Percentiles rank a stretch among this genome's conserved stretches.
phyloP scores from a whole-genome alignment of 2,329 filamentous ascomycete genomes.

The Colletotrichum spinosum region DNA sequence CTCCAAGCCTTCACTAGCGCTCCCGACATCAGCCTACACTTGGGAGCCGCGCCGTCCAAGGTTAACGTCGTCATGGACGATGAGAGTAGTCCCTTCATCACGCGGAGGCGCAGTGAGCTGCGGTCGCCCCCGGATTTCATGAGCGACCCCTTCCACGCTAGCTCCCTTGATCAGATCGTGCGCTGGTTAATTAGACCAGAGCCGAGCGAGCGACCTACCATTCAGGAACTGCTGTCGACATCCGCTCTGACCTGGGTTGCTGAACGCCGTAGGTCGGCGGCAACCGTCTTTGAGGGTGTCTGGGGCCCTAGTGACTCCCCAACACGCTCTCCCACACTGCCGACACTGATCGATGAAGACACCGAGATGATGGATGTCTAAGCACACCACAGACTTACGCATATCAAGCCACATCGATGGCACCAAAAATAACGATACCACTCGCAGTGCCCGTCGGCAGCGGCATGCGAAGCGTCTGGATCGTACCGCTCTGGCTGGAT shows the following conservation, averaged over 20 bases:
- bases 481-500: slow-evolving; percentile 42
- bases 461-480: slow-evolving; percentile 39
- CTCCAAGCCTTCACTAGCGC: slow-evolving; percentile 33
- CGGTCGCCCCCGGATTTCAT: slow-evolving; percentile 86
- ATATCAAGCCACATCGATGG: slow-evolving; percentile 10
- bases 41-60: slow-evolving; percentile 49
- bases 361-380: slow-evolving; percentile 70
- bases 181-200: slow-evolving; percentile 87
- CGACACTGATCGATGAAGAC: slow-evolving; percentile 44
- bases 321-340: slow-evolving; percentile 54
- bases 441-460: slow-evolving; percentile 46
- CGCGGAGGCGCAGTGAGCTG: slow-evolving; percentile 59
- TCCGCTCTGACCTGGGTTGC: slow-evolving; percentile 86
- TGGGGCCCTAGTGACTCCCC: slow-evolving; percentile 82
- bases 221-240: slow-evolving; percentile 78
- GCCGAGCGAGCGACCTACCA: slow-evolving; percentile 77
- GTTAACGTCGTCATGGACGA: slow-evolving; percentile 45
- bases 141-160: slow-evolving; percentile 77
- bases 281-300: slow-evolving; percentile 96
- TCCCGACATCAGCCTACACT: slow-evolving; percentile 41
- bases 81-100: slow-evolving; percentile 46
- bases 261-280: slow-evolving; percentile 81
- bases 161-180: slow-evolving; percentile 86
- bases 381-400: slow-evolving; percentile 39
- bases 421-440: slow-evolving; percentile 42